Conservation (phyloP, 306 rosid genomes). For the Quercus robur region DNA sequence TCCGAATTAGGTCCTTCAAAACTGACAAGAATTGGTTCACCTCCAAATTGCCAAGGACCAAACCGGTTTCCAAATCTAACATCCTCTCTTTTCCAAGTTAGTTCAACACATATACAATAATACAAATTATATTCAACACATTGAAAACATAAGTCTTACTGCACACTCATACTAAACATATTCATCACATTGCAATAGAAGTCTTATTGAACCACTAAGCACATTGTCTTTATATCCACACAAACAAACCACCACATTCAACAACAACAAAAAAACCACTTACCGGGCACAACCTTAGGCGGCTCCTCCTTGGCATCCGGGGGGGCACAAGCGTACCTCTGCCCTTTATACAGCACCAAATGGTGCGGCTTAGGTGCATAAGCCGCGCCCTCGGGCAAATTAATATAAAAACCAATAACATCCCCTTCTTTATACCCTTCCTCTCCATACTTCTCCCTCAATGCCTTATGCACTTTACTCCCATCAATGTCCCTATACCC, state of each 20-base stretch:
- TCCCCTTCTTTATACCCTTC: constrained; percentile 94
- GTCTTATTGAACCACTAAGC: neutral
- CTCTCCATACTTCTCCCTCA: constrained; percentile 85
- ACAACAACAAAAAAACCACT: constrained; percentile 10
- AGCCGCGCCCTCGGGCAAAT: constrained; percentile 69
- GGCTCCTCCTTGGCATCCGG: constrained; percentile 76
- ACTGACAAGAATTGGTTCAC: neutral
- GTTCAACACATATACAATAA: neutral
- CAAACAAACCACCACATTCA: neutral
- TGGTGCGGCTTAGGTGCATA: constrained; percentile 67
- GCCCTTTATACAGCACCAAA: constrained; percentile 85
- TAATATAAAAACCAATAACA: constrained; percentile 85
- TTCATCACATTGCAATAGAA: neutral
- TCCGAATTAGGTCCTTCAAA: neutral
- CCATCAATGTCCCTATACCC: constrained; percentile 95
- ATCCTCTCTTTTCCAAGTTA: neutral
- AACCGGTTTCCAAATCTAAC: neutral
- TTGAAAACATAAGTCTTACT: neutral
- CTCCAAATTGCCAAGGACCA: neutral
- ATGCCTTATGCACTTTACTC: constrained; percentile 88
- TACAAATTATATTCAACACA: neutral
- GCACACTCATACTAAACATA: neutral
- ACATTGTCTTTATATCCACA: neutral
- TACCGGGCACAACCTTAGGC: constrained; percentile 76
- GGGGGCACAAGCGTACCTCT: constrained; percentile 64